Evolutionary conservation across 2,329 filamentous ascomycete species (phyloP).

Genomic region (Erysiphe neolycopersici): DNA sequence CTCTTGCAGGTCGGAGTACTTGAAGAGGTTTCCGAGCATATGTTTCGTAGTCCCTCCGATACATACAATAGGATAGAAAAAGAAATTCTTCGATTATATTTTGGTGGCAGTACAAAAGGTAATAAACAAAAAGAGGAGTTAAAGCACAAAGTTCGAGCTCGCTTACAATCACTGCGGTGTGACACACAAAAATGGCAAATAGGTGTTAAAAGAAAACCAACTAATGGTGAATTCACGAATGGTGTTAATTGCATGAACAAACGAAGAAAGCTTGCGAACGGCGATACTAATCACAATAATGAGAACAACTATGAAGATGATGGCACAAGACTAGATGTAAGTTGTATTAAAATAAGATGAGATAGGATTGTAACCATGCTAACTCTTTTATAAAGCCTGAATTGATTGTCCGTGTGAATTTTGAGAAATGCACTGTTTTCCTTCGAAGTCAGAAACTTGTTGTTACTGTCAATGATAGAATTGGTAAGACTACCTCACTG

Average conservation of each 20-base stretch:
- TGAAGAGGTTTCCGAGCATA: constrained; percentile 29
- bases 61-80: constrained; percentile 33
- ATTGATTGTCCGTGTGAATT: constrained; percentile 54
- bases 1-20: constrained; percentile 40
- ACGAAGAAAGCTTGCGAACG: constrained; percentile 26
- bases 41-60: constrained; percentile 34
- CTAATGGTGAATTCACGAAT: constrained; percentile 8
- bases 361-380: neutral
- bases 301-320: constrained; percentile 16
- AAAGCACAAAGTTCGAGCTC: constrained; percentile 25
- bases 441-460: constrained; percentile 57
- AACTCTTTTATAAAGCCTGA: constrained; percentile 25
- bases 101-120: constrained; percentile 27
- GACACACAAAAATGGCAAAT: constrained; percentile 19
- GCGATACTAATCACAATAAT: constrained; percentile 16
- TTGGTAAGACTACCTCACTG: constrained; percentile 47
- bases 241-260: constrained; percentile 16
- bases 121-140: constrained; percentile 40
- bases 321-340: constrained; percentile 23
- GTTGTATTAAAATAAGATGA: constrained; percentile 9
- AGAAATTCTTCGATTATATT: constrained; percentile 27
- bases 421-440: constrained; percentile 59
- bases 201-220: constrained; percentile 24
- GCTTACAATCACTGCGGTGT: constrained; percentile 24
- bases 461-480: constrained; percentile 39